Evolutionary conservation across 257 asterid species (phyloP).

Genomic region (Lantana camara): DNA sequence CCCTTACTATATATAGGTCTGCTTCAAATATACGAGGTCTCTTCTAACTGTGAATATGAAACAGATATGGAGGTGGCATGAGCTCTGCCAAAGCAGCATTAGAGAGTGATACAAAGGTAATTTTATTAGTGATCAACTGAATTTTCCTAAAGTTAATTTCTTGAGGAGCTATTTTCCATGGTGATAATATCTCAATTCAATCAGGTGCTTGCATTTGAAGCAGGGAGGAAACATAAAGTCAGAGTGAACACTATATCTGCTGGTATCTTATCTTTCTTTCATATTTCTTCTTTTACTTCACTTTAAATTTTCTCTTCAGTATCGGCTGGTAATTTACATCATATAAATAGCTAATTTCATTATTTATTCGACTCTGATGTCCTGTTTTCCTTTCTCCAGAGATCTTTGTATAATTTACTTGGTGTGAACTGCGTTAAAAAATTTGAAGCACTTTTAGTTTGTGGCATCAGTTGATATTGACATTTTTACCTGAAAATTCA

Average conservation of each 20-base stretch:
- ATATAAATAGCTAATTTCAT: no score
- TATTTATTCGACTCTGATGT: no score
- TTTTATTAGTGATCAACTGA: slow-evolving; percentile 16
- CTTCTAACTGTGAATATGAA: slow-evolving; percentile 13
- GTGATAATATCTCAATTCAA: slow-evolving; percentile 16
- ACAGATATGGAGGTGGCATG: slow-evolving; percentile 94
- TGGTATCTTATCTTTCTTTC: slow-evolving; percentile 45
- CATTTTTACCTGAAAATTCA: slow-evolving; percentile 26
- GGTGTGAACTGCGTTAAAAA: not conserved
- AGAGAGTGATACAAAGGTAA: slow-evolving; percentile 86
- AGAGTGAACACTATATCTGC: slow-evolving; percentile 95
- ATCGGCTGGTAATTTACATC: not conserved
- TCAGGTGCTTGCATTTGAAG: slow-evolving; percentile 93
- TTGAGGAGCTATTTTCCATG: not conserved
- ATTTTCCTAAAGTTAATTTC: not conserved
- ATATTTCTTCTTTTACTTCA: slow-evolving; percentile 6
- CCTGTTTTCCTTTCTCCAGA: no score
- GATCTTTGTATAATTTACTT: no score
- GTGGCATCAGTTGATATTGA: not conserved
- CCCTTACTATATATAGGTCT: slow-evolving; percentile 4
- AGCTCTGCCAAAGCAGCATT: slow-evolving; percentile 92
- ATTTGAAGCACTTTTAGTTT: not conserved
- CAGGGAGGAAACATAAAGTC: slow-evolving; percentile 85
- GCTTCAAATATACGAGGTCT: not conserved
- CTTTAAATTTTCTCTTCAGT: not conserved